A percentile compares a stretch with the other conserved stretches of the same genome.
phyloP scores from a whole-genome alignment of 805 yeast genomes.

The Cyberlindnera lachancei region DNA sequence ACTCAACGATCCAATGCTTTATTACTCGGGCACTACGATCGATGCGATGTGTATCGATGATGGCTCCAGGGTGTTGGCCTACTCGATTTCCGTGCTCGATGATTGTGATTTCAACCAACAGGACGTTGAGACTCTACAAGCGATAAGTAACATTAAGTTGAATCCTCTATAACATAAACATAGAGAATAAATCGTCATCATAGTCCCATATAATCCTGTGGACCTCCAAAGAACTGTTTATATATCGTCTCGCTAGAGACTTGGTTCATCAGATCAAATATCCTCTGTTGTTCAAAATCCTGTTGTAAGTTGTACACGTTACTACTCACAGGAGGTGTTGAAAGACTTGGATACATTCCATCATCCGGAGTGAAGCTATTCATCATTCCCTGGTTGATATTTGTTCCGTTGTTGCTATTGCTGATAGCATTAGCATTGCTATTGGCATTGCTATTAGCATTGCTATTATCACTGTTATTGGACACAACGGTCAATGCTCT shows the following conservation, averaged over 20 bases:
- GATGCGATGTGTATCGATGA: conserved; percentile 14
- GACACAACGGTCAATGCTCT: background rate
- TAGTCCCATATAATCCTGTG: conserved; percentile 9
- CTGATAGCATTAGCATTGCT: background rate
- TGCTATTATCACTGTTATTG: background rate
- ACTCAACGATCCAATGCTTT: conserved; percentile 10
- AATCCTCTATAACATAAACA: conserved; percentile 5
- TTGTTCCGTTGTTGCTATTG: too few species aligned
- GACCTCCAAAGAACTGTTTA: conserved; percentile 52
- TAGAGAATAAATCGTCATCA: background rate
- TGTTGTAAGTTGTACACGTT: conserved; percentile 4
- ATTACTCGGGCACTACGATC: conserved; percentile 15
- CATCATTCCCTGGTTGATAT: too few species aligned
- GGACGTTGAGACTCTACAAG: conserved; percentile 4
- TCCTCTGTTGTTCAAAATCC: conserved; percentile 42
- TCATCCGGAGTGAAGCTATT: too few species aligned
- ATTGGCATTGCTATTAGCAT: background rate
- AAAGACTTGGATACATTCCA: conserved; percentile 6
- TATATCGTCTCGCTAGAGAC: conserved; percentile 54
- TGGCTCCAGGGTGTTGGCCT: conserved; percentile 7
- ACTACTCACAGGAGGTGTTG: conserved; percentile 16
- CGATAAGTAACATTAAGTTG: conserved; percentile 4
- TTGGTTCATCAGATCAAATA: conserved; percentile 55
- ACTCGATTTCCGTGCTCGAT: conserved; percentile 8
- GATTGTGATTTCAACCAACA: conserved; percentile 2